phyloP scores from a whole-genome alignment of 73 alveolate species.

The Symbiodinium pilosum region DNA sequence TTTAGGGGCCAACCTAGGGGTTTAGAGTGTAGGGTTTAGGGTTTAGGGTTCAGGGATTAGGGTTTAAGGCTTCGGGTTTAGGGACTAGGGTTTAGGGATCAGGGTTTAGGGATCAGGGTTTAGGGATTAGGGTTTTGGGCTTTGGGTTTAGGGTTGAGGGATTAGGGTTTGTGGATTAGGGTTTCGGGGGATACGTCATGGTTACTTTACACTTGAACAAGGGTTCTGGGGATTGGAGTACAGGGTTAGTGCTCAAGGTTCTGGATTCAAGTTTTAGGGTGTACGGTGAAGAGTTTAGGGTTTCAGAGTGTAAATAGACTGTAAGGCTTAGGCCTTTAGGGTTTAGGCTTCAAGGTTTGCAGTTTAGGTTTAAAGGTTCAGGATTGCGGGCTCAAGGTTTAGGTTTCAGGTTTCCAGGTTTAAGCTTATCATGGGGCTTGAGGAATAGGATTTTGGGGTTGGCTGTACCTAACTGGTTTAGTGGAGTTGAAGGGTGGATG shows the following conservation, averaged over 20 bases:
- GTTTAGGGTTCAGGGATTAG: no score
- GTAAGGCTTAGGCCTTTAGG: neutral
- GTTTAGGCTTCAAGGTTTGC: neutral
- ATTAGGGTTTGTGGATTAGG: neutral
- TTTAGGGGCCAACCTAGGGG: no score
- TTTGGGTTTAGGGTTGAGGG: neutral
- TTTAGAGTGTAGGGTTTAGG: no score
- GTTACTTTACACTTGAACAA: no score
- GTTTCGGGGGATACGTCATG: neutral
- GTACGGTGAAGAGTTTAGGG: neutral
- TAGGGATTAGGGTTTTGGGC: neutral
- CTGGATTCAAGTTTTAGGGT: neutral
- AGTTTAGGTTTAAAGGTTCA: neutral
- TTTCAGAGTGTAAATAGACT: neutral
- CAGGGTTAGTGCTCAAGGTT: no score
- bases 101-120: no score
- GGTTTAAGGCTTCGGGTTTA: no score
- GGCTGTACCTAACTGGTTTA: neutral
- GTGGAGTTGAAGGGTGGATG: neutral
- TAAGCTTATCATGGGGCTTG: neutral
- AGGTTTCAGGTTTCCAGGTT: neutral
- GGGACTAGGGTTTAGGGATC: no score
- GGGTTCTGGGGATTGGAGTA: no score
- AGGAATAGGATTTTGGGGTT: neutral
- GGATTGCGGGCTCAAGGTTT: no score